Base-by-base conservation (phyloP, 2,329 filamentous ascomycete species). In the Phialophora macrospora region DNA sequence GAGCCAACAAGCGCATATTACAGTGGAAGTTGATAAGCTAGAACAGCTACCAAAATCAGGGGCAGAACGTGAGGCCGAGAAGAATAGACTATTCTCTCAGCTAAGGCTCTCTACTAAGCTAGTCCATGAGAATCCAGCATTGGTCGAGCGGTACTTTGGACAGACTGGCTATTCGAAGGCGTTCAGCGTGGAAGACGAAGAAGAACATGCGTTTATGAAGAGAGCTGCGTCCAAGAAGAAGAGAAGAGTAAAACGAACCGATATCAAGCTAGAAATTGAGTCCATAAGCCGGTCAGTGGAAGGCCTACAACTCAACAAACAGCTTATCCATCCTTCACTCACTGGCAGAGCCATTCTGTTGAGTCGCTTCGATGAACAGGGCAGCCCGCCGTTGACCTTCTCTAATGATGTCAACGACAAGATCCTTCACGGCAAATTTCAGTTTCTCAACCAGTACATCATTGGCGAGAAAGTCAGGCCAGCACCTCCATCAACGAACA, bases 371-470 rank as follows among this genome's bases (percentile, higher is more conserved):
- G 59, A 68, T 2, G 65, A 70, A n/a, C 11, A 60, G 7, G n/a
- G 60, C 4, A 17, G 26, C 8, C 66, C 70, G n/a, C 62, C 68
- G 1, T 26, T 73, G 17, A 70, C 65, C 4, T 72, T 73, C 59
- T 56, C 63, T 49, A 72, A 73, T 59, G 58, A 68, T 54, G 60
- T 69, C 24, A 69, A 72, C 30, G 56, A 65, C 8, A 58, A 46
- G 54, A 66, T 64, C 11, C 55, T 73, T 3, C 56, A 66, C 52
- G 72, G 72, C 6, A 72, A 72, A 55, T 73, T 73, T 55, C 71
- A 73, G 41, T 72, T 73, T 46, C 64, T 69, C 26, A 55, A 67
- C 48, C 56, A 38, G 7, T 72, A 73, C 44, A 66, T 72, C 34
- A 62, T 71, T 38, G 56, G 69, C 4, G 30, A 60, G 1, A 68